Evolutionary conservation across 2,329 filamentous ascomycete species (phyloP), one percentile per base, ranked within the genome.

Genomic region (Calonectria hongkongensis): DNA sequence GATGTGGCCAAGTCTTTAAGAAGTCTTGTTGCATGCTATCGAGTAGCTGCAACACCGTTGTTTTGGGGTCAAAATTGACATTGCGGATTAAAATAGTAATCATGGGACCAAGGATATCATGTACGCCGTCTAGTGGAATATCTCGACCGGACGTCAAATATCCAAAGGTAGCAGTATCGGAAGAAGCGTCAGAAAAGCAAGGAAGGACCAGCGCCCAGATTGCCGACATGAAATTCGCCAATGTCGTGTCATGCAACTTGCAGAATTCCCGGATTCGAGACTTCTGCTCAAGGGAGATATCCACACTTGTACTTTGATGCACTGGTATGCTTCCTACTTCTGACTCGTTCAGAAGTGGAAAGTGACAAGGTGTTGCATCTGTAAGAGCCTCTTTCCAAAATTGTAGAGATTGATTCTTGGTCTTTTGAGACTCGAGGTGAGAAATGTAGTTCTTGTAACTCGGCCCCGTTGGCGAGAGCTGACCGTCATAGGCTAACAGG

Each of bases 191-290:
- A 9, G 27, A 33, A 33, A 54, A 54, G 50, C 50, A 54, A n/a
- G 25, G 50, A 4, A 54, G 5, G 8, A 54, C 50, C 16, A 54
- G n/a, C 4, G 50, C 50, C 50, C 50, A 54, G 16, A 54, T 54
- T n/a, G 50, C 50, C 15, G 50, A 54, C 50, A 54, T 54, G 8
- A 54, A 54, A 33, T 54, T 54, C 13, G 50, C 50, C 27, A 54
- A 12, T 4, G 50, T 54, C 0, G 50, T 54, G 18, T 54, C 27
- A 13, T 54, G 50, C 1, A 33, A 3, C 27, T 54, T 54, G 28
- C 50, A 54, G 27, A 54, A 54, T 54, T 54, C 50, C 6, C 50
- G 27, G 6, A 54, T 13, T 6, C 12, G 50, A 33, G 9, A 15
- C 28, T 54, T 54, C 5, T 54, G 27, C 5, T 54, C 6, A 4